Percentiles rank a stretch among this genome's conserved stretches.
Conservation (phyloP, 306 rosid species). For the Sesbania bispinosa region DNA sequence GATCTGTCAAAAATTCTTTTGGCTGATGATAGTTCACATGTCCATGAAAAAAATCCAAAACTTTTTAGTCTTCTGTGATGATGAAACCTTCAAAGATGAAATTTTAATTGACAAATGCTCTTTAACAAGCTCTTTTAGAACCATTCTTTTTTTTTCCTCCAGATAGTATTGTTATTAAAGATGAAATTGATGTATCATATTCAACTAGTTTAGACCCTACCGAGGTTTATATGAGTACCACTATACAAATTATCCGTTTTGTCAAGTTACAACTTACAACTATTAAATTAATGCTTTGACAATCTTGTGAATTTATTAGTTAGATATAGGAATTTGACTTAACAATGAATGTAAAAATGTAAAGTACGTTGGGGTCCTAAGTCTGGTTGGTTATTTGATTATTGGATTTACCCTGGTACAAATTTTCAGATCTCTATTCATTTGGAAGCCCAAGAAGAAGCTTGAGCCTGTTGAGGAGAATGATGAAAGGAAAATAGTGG, state of each 20-base stretch:
- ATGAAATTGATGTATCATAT: neutral
- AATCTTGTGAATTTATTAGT: neutral
- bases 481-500: conserved; percentile 52
- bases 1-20: neutral
- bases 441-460: conserved; percentile 82
- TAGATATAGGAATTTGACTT: neutral
- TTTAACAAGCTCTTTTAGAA: neutral
- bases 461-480: conserved; percentile 51
- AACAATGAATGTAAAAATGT: neutral
- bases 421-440: conserved; percentile 68
- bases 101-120: neutral
- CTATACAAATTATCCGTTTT: neutral
- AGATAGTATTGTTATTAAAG: neutral
- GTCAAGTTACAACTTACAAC: neutral
- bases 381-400: neutral
- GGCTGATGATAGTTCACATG: neutral
- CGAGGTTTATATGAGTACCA: neutral
- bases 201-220: neutral
- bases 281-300: neutral
- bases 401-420: conserved; percentile 14
- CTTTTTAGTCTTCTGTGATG: neutral
- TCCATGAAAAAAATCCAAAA: neutral
- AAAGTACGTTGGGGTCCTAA: neutral
- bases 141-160: neutral
- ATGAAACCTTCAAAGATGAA: neutral